Conservation (phyloP, 345 rosid species). For the Euclidium syriacum region DNA sequence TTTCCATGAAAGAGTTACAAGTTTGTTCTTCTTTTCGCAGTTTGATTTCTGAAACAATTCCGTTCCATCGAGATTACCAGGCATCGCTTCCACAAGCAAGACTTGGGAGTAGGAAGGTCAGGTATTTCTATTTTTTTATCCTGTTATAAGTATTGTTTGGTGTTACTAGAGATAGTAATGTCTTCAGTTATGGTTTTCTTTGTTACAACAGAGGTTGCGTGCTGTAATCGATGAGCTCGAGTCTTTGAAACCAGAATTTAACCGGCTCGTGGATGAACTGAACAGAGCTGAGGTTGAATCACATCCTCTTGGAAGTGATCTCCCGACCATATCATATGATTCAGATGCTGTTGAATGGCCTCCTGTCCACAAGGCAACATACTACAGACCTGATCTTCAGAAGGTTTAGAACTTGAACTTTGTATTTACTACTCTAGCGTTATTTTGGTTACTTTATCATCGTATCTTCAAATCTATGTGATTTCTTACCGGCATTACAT, state of each 20-base stretch:
- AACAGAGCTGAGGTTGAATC: conserved; percentile 35
- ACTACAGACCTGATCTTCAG: conserved; percentile 34
- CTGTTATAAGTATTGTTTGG: conserved; percentile 7
- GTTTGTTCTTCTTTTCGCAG: conserved; percentile 32
- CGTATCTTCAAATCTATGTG: not conserved
- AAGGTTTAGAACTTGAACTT: conserved; percentile 28
- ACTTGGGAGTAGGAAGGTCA: conserved; percentile 62
- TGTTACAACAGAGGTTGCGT: conserved; percentile 53
- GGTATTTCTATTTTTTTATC: conserved; percentile 21
- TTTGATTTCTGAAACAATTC: conserved; percentile 94
- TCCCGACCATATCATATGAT: conserved; percentile 21
- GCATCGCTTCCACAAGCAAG: conserved; percentile 51
- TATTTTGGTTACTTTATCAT: not conserved
- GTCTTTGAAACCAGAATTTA: conserved; percentile 67
- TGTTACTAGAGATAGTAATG: not conserved
- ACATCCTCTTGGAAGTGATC: conserved; percentile 36
- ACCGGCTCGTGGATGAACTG: conserved; percentile 43
- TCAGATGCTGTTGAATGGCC: conserved; percentile 47
- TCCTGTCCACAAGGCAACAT: conserved; percentile 29
- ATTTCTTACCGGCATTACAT: conserved; percentile 8
- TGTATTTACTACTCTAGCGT: not conserved
- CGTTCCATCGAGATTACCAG: conserved; percentile 80
- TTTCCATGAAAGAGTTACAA: not conserved
- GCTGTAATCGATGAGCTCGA: conserved; percentile 78
- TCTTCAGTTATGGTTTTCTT: conserved; percentile 3